Base-by-base conservation (phyloP, 2,329 filamentous ascomycete genomes). In the Sarocladium kiliense region DNA sequence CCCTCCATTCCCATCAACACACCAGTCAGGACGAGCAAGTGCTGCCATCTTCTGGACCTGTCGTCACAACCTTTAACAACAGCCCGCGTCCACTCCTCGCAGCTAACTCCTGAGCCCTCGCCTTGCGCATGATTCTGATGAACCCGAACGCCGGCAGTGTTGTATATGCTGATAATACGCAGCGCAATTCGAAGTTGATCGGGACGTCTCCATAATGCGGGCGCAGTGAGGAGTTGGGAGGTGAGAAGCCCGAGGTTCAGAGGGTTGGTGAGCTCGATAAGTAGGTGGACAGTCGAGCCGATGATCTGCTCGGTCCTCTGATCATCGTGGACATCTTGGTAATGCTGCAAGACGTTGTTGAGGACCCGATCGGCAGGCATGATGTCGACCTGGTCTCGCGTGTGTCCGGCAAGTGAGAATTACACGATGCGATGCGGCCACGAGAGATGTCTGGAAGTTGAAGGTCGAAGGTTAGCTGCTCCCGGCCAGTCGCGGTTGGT, bases 21-120 rank as follows among this genome's bases (percentile, higher is more conserved):
- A 2, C 91, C 92, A 0, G 86, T 85, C 9, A 96, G 79, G 4
- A 92, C 80, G n/a, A 96, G 75, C 27, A 91, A 71, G 68, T 96
- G 91, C 68, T 91, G 86, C 91, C 91, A 96, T 64, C 89, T 77
- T 25, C 77, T 79, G 16, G 83, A 83, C 44, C 77, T 76, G 30
- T 78, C 78, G 54, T 85, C 81, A 10, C 79, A 75, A 34, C 82
- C 82, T 62, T 78, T 78, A 42, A 78, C 76, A 3, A 85, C 76
- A 1, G 80, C 80, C 19, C 76, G 74, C 9, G 80, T 73, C 82
- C 82, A 86, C 21, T 72, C 74, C 51, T 82, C 78, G 60, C 75
- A 74, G 25, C 66, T 58, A 9, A 83, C 58, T 3, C 73, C 76
- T 53, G 76, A 72, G 11, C 75, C 74, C n/a, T 70, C 66, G 1